These are phyloP conservation scores for Fusarium citri DNA, from an alignment of 2,329 filamentous ascomycete genomes.

Conservation along the genomic window DNA sequence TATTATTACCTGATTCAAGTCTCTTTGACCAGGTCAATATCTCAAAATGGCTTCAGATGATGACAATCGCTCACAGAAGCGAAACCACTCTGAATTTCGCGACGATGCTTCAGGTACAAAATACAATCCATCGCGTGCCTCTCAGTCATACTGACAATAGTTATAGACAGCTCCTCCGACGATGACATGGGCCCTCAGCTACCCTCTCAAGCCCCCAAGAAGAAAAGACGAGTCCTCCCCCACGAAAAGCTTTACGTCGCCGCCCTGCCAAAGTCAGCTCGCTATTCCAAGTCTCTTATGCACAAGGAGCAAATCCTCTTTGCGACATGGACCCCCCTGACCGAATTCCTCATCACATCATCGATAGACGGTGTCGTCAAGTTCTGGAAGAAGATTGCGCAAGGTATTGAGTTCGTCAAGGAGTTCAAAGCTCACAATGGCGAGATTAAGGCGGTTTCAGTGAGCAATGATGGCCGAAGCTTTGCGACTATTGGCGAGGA, in stretches of 20 bases:
- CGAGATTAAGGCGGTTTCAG: conserved; percentile 84
- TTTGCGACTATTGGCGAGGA: conserved; percentile 90
- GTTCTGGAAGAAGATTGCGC: conserved; percentile 97
- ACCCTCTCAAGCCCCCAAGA: conserved; percentile 84
- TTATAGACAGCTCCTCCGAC: conserved; percentile 76
- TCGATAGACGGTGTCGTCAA: conserved; percentile 97
- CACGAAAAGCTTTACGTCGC: conserved; percentile 96
- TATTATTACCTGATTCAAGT: neutral
- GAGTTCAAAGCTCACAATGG: conserved; percentile 93
- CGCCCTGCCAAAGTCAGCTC: conserved; percentile 81
- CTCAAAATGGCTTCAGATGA: conserved; percentile 48
- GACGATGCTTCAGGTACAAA: conserved; percentile 57
- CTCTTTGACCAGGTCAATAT: neutral
- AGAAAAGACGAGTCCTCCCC: conserved; percentile 89
- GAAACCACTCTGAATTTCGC: conserved; percentile 67
- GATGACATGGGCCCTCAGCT: conserved; percentile 95
- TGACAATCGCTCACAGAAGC: conserved; percentile 55
- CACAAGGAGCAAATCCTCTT: conserved; percentile 95
- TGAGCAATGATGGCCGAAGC: conserved; percentile 89
- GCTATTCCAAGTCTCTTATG: conserved; percentile 97
- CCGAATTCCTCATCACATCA: conserved; percentile 94
- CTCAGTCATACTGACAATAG: conserved; percentile 18
- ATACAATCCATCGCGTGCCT: conserved; percentile 21
- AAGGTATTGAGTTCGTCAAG: conserved; percentile 96
- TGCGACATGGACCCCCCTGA: conserved; percentile 86